Evolutionary conservation across 345 rosid genomes (phyloP), one percentile per base, ranked within the genome.

Genomic region (Reutealis trisperma): DNA sequence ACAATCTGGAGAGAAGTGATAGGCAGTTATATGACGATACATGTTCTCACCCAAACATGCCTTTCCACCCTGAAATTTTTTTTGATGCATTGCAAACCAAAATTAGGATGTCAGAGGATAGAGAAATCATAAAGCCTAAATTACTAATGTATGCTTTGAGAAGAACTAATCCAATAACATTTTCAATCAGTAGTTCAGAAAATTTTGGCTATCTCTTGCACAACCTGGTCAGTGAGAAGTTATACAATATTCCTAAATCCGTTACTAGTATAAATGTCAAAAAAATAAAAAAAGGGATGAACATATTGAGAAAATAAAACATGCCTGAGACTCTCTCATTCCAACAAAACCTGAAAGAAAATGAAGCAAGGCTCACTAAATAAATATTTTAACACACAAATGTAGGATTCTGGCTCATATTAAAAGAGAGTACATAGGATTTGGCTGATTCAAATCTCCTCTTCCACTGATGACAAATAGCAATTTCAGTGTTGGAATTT

Each of bases 41-140:
- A 83, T 71, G n/a, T 44, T 72, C 61, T 83, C 84, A 2, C 86
- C 83, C 16, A 85, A 71, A 73, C 84, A 85, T 62, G 82, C 75
- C 74, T 81, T 81, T 69, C 83, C 86, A n/a, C 64, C 78, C 88
- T 85, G 88, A 67, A 67, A 82, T 49, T 54, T 47, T 27, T 2
- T 14, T 34, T 58, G 42, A 52, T 47, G 57, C 27, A 22, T 34
- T 18, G 18, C 8, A 79, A 42, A 58, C 52, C 37, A 64, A 22
- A 41, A 69, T 55, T 73, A 77, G 63, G 27, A 5, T 12, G n/a
- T 19, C 45, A 27, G 30, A 58, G 55, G 15, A 7, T 34, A 45
- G 2, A 16, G 22, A 15, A 4, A 8, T 42, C 9, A 37, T 34
- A 37, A 34, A 34, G 3, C 18, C 18, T 19, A 19, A 22, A 22